Evolutionary conservation across 1,284 basidiomycete species (phyloP).

Genomic region (Rhodofomes roseus): DNA sequence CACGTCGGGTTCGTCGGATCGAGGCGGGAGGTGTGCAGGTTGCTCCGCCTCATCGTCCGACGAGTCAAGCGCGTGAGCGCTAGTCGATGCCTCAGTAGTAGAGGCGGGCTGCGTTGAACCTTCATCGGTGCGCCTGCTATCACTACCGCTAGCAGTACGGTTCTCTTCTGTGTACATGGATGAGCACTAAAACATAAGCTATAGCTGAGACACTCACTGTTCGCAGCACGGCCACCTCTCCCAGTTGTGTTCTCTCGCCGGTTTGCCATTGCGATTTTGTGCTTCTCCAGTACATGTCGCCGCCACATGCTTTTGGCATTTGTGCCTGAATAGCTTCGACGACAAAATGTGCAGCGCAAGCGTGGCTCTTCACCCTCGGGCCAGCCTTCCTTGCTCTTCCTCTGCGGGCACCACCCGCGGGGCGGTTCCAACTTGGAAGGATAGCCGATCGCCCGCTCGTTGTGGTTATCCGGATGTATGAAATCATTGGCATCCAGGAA

Average conservation of each 20-base stretch:
- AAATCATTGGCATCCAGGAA: constrained; percentile 70
- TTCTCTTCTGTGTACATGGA: constrained; percentile 25
- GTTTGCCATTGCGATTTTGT: constrained; percentile 83
- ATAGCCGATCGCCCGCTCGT: constrained; percentile 55
- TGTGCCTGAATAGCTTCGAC: constrained; percentile 74
- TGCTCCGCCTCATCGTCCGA: background rate
- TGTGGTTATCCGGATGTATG: constrained; percentile 41
- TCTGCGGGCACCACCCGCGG: constrained; percentile 78
- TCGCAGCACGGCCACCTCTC: constrained; percentile 52
- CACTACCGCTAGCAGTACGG: constrained; percentile 6
- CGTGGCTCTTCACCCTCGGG: constrained; percentile 73
- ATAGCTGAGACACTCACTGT: constrained; percentile 38
- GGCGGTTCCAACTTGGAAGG: constrained; percentile 74
- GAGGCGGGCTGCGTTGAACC: background rate
- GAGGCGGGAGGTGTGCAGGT: background rate
- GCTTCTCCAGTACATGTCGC: constrained; percentile 80
- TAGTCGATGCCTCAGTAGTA: background rate
- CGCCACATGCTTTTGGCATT: constrained; percentile 88
- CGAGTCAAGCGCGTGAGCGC: background rate
- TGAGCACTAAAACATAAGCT: constrained; percentile 7
- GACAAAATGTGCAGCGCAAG: constrained; percentile 76
- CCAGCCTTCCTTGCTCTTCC: constrained; percentile 72
- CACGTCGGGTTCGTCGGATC: constrained; percentile 1
- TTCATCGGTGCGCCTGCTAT: background rate
- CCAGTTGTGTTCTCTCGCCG: constrained; percentile 64